Conservation (phyloP, 2,329 filamentous ascomycete genomes). For the Fusarium musae region DNA sequence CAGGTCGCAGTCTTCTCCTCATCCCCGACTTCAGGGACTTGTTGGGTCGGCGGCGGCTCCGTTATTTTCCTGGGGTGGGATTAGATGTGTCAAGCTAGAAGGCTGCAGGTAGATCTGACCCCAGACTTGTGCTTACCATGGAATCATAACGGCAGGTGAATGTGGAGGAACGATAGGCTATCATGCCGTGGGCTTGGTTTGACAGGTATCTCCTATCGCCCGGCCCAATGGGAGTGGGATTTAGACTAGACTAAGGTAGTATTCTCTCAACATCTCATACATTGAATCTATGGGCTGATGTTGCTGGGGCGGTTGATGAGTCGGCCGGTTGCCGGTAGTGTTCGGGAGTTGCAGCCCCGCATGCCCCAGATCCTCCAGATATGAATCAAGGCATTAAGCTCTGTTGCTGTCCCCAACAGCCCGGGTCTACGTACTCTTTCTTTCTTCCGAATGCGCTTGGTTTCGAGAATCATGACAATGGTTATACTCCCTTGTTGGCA, state of each 20-base stretch:
- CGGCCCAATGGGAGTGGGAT: conserved; percentile 3
- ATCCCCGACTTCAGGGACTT: conserved; percentile 30
- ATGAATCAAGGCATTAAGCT: neutral
- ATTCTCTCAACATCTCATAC: neutral
- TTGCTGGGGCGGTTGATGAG: neutral
- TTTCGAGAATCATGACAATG: neutral
- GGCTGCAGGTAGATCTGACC: conserved; percentile 34
- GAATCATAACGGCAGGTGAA: conserved; percentile 2
- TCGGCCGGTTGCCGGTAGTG: conserved; percentile 19
- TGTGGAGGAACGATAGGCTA: conserved; percentile 11
- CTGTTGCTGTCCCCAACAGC: neutral
- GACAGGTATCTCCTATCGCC: conserved; percentile 5
- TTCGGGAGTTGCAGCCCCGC: conserved; percentile 11
- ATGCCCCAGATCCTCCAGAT: conserved; percentile 28
- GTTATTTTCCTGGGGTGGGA: conserved; percentile 18
- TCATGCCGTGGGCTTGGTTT: conserved; percentile 1
- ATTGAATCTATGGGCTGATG: conserved; percentile 4
- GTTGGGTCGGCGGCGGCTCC: conserved; percentile 27
- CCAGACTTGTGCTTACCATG: conserved; percentile 23
- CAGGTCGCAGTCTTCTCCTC: conserved; percentile 36
- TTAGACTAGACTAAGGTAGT: neutral
- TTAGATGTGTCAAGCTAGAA: conserved; percentile 19
- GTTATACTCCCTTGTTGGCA: neutral
- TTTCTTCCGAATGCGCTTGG: neutral
- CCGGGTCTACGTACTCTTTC: neutral